phyloP scores from a whole-genome alignment of 352 stramenopile genomes.

The Phytophthora colocasiae region DNA sequence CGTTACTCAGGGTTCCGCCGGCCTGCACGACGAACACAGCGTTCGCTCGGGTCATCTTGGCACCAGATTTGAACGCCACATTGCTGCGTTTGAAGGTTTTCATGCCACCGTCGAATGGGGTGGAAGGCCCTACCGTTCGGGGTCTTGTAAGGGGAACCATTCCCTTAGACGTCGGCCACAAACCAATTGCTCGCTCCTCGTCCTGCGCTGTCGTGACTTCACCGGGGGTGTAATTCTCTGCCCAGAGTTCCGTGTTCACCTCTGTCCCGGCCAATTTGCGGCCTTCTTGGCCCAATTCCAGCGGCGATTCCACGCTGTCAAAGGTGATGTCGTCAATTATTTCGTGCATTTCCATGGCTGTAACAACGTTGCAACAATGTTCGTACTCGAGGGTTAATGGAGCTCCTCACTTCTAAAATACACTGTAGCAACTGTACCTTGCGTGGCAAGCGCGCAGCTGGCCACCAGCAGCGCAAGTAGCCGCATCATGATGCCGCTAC shows the following conservation, averaged over 20 bases:
- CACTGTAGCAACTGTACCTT: slow-evolving; percentile 17
- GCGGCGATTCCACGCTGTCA: slow-evolving; percentile 8
- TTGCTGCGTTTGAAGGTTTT: slow-evolving; percentile 68
- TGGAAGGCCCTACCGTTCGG: slow-evolving; percentile 34
- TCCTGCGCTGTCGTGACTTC: slow-evolving; percentile 20
- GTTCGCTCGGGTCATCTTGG: slow-evolving; percentile 42
- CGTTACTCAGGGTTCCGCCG: slow-evolving; percentile 66
- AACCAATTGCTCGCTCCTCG: slow-evolving; percentile 29
- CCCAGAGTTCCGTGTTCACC: slow-evolving; percentile 16
- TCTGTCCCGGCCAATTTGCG: slow-evolving; percentile 21
- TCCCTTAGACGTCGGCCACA: slow-evolving; percentile 53
- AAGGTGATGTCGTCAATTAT: slow-evolving; percentile 20
- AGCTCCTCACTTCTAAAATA: neutral
- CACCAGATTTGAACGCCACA: slow-evolving; percentile 45
- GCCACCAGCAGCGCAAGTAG: slow-evolving; percentile 28
- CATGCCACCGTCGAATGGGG: slow-evolving; percentile 67
- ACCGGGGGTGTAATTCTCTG: slow-evolving; percentile 21
- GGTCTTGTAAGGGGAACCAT: slow-evolving; percentile 42
- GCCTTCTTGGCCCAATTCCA: slow-evolving; percentile 3
- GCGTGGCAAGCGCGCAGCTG: slow-evolving; percentile 24
- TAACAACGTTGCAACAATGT: slow-evolving; percentile 12
- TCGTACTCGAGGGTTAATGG: neutral
- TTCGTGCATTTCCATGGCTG: slow-evolving; percentile 18
- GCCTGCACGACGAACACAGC: slow-evolving; percentile 73
- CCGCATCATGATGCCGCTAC: slow-evolving; percentile 20